Conservation (phyloP, 2,329 filamentous ascomycete genomes). For the Colletotrichum sansevieriae region DNA sequence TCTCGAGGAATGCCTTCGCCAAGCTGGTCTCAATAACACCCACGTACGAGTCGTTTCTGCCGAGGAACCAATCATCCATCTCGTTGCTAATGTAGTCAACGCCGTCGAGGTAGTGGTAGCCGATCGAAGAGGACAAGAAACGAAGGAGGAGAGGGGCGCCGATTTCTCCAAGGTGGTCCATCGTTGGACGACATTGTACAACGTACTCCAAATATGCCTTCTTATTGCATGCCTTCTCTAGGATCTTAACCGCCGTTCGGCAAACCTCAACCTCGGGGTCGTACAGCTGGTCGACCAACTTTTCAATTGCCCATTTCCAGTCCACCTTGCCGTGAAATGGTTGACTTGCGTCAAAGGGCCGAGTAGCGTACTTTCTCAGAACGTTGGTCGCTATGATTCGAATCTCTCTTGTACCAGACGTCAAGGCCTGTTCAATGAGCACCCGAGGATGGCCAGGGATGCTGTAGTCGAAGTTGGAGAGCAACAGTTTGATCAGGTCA, state of each 20-base stretch:
- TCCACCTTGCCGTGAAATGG: constrained; percentile 59
- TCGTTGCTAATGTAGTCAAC: constrained; percentile 99
- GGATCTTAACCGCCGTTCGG: constrained; percentile 94
- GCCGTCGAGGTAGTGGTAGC: constrained; percentile 96
- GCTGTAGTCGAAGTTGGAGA: constrained; percentile 93
- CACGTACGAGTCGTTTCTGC: constrained; percentile 96
- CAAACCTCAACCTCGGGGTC: constrained; percentile 98
- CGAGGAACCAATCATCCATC: constrained; percentile 99
- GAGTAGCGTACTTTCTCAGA: constrained; percentile 85
- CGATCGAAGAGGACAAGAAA: constrained; percentile 95
- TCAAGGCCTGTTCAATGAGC: constrained; percentile 92
- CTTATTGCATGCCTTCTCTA: constrained; percentile 97
- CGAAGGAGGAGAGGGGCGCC: constrained; percentile 91
- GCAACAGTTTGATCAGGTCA: constrained; percentile 88
- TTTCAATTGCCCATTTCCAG: constrained; percentile 94
- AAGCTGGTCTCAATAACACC: constrained; percentile 95
- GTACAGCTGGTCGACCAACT: constrained; percentile 98
- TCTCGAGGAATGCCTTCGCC: constrained; percentile 83
- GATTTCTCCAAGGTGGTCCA: constrained; percentile 97
- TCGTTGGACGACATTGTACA: constrained; percentile 92
- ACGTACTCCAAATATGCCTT: constrained; percentile 94
- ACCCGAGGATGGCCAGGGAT: constrained; percentile 90
- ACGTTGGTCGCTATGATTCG: constrained; percentile 90
- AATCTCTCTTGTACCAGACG: constrained; percentile 90
- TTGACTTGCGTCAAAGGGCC: constrained; percentile 55